Evolutionary conservation across 108 stramenopile species (phyloP), one percentile per base, ranked within the genome.

Genomic region (Skeletonema menzelii): DNA sequence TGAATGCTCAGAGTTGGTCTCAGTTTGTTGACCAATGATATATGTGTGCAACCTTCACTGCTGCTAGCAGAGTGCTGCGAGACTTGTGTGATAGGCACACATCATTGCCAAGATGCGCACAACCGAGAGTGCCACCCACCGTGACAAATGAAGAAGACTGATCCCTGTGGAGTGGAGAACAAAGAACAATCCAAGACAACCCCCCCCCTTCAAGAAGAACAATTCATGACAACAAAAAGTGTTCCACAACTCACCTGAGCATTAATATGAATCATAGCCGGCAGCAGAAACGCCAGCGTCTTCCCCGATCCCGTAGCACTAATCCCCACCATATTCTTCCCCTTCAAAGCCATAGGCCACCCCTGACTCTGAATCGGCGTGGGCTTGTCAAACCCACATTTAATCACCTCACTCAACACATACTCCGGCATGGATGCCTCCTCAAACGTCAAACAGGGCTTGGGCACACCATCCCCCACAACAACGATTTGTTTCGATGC

Each of bases 281-380:
- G 99, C 24, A 99, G 79, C 69, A 99, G 71, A 86, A 99, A 99
- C n/a, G 97, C 97, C 26, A 97, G 42, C 0, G 97, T 98, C 85
- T 98, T 99, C 13, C 98, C 99, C 57, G 85, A 86, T 17, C 99
- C 99, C 0, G 99, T 99, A 27, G 95, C 92, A 20, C 86, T 84
- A 53, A 99, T 90, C 27, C 98, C 98, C 28, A 99, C 97, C 88
- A 98, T 96, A 78, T 99, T 98, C 44, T 91, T 87, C 27, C 98
- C 98, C 63, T 92, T 86, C 42, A 99, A 70, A 0, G 98, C 99
- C 96, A 99, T 98, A n/a, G 99, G 99, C 98, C 98, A 99, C 15
- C 98, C 98, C 73, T 99, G 98, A 27, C 88, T 84, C 91, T 99
- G 99, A 64, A 99, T 99, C 4, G 99, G 97, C 35, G 99, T 97